Conservation (phyloP, 129 eudicot species). For the Scalesia atractyloides region DNA sequence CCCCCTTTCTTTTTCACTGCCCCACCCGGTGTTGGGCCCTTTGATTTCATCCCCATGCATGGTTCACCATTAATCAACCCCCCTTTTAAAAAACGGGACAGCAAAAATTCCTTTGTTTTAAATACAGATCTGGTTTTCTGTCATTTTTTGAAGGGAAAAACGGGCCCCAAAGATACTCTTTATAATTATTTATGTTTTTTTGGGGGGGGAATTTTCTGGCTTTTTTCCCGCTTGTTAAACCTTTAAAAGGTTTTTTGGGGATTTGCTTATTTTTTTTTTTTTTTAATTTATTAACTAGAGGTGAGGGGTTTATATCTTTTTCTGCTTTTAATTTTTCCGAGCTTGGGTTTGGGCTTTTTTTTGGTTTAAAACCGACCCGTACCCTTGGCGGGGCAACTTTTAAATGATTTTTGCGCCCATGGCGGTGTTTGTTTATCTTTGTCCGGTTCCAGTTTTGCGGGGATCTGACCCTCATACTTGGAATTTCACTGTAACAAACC, state of each 20-base stretch:
- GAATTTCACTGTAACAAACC: too few species aligned
- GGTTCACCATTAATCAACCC: constrained; percentile 3
- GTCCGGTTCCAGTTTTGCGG: constrained; percentile 8
- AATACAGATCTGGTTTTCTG: too few species aligned
- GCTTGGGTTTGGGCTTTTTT: constrained; percentile 5
- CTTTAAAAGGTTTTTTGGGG: too few species aligned
- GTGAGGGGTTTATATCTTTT: constrained; percentile 1
- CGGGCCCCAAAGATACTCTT: too few species aligned
- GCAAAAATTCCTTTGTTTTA: too few species aligned
- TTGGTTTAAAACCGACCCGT: constrained; percentile 21
- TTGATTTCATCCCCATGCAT: constrained; percentile 14
- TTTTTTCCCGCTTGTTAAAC: too few species aligned
- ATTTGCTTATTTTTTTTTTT: too few species aligned
- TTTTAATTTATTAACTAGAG: too few species aligned
- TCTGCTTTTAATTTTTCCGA: constrained; percentile 22
- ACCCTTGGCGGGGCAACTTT: constrained; percentile 34
- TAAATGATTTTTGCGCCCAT: constrained; percentile 16
- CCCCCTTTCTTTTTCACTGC: constrained; percentile 22
- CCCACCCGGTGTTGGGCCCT: constrained; percentile 15
- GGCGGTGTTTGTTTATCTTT: constrained; percentile 27
- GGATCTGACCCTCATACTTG: neutral
- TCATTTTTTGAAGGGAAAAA: too few species aligned
- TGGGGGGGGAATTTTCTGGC: too few species aligned
- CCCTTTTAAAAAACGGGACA: neutral
- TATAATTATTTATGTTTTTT: too few species aligned